Percentiles rank a stretch among this genome's conserved stretches.
Evolutionary conservation across 768 basidiomycete genomes (phyloP).

Genomic region (Leccinum broughii): DNA sequence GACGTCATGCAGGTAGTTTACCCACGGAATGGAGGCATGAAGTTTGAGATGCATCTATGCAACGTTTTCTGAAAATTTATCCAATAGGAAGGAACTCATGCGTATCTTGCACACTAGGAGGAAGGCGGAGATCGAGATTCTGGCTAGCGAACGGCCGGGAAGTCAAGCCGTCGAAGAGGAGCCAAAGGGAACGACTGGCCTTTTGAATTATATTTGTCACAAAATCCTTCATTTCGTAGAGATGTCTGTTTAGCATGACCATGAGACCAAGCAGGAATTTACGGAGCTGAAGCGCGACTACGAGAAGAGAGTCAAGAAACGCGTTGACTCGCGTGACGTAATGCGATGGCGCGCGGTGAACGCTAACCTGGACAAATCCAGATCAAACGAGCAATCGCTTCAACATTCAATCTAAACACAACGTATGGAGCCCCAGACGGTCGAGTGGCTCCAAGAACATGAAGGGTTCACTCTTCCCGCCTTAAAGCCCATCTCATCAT

Average conservation of each 20-base stretch:
- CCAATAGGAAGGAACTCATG: slow-evolving; percentile 70
- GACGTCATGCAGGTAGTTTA: slow-evolving; percentile 38
- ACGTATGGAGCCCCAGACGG: slow-evolving; percentile 4
- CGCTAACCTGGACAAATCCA: not conserved
- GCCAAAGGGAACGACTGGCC: slow-evolving; percentile 14
- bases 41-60: slow-evolving; percentile 4
- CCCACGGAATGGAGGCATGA: slow-evolving; percentile 70
- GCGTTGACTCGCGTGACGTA: no score
- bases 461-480: slow-evolving; percentile 20
- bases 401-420: not conserved
- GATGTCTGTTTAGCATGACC: slow-evolving; percentile 20
- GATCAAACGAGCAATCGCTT: no score
- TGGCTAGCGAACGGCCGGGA: slow-evolving; percentile 29
- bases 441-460: slow-evolving; percentile 18
- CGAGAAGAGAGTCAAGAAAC: no score
- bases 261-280: not conserved
- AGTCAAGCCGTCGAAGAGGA: slow-evolving; percentile 6
- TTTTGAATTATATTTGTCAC: slow-evolving; percentile 30
- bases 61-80: slow-evolving; percentile 5
- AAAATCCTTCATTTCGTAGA: slow-evolving; percentile 29
- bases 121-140: slow-evolving; percentile 91
- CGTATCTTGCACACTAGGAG: slow-evolving; percentile 78
- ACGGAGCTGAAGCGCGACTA: not conserved
- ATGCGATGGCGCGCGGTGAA: no score
- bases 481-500: slow-evolving; percentile 43